Percentiles rank a stretch among this genome's conserved stretches.
These are phyloP conservation scores for Antitrichia curtipendula DNA, from an alignment of 225 moss, liverwort and hornwort genomes.

Conservation along the genomic window DNA sequence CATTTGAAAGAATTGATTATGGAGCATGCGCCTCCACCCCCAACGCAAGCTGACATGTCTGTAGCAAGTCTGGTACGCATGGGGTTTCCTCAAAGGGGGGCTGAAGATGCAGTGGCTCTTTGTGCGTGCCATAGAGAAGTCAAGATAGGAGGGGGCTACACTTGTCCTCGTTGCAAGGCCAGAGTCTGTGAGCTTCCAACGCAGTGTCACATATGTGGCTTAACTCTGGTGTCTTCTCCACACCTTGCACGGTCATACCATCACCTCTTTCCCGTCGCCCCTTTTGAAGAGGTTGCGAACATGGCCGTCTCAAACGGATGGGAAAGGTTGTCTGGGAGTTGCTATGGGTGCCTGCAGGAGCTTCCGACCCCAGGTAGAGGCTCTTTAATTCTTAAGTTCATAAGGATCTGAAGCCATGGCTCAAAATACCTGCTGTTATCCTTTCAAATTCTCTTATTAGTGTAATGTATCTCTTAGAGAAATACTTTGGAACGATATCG, in stretches of 20 bases:
- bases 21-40: conserved; percentile 97
- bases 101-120: conserved; percentile 80
- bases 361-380: conserved; percentile 71
- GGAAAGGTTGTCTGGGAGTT: conserved; percentile 16
- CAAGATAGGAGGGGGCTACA: conserved; percentile 92
- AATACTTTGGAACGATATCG: not conserved
- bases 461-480: not conserved
- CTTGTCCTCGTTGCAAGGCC: conserved; percentile 92
- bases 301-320: conserved; percentile 32
- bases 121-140: conserved; percentile 96
- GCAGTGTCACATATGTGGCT: conserved; percentile 87
- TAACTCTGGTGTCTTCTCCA: conserved; percentile 91
- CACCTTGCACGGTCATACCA: conserved; percentile 96
- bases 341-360: conserved; percentile 89
- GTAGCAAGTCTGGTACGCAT: conserved; percentile 87
- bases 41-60: conserved; percentile 74
- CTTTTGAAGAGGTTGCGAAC: conserved; percentile 70
- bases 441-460: not conserved
- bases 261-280: conserved; percentile 90
- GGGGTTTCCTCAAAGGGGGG: conserved; percentile 91
- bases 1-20: conserved; percentile 87
- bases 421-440: not conserved
- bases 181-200: conserved; percentile 96
- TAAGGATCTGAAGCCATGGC: not conserved
- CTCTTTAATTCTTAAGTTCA: not conserved